Percentiles rank a stretch among this genome's conserved stretches.
These are phyloP conservation scores for Aspergillus hortae DNA, from an alignment of 2,329 filamentous ascomycete species.

Conservation along the genomic window DNA sequence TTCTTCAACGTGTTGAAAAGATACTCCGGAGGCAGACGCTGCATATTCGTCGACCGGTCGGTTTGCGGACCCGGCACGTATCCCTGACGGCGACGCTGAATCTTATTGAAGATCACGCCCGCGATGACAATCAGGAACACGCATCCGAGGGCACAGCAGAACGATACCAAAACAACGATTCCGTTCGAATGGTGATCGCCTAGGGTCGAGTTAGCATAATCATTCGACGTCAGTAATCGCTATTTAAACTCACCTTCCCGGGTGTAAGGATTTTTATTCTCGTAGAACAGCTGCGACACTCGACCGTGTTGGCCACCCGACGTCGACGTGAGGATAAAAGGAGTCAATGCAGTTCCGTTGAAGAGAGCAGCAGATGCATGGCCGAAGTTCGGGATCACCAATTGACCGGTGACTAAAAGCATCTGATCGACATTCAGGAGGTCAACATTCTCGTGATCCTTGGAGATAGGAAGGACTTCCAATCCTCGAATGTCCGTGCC, in stretches of 20 bases:
- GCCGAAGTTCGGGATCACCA: constrained; percentile 72
- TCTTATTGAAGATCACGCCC: constrained; percentile 46
- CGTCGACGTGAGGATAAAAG: constrained; percentile 75
- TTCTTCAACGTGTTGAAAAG: constrained; percentile 41
- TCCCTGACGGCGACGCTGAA: constrained; percentile 46
- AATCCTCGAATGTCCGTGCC: constrained; percentile 72
- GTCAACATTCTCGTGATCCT: constrained; percentile 61
- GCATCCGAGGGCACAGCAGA: constrained; percentile 46
- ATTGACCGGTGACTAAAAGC: constrained; percentile 79
- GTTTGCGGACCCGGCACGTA: constrained; percentile 45
- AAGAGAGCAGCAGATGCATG: constrained; percentile 82
- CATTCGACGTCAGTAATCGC: too few species aligned
- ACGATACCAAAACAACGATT: constrained; percentile 45
- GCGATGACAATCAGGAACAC: constrained; percentile 47
- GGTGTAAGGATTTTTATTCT: constrained; percentile 73
- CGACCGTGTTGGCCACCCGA: constrained; percentile 64
- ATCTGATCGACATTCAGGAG: constrained; percentile 65
- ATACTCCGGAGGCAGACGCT: constrained; percentile 45
- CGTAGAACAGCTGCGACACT: constrained; percentile 77
- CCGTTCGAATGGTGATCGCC: constrained; percentile 41
- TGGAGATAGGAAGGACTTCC: constrained; percentile 71
- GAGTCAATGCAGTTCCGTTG: constrained; percentile 73
- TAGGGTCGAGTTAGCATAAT: constrained; percentile 12
- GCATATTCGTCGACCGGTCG: constrained; percentile 45
- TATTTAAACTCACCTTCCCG: constrained; percentile 52